Evolutionary conservation across 768 basidiomycete species (phyloP).

Genomic region (Naganishia friedmannii): DNA sequence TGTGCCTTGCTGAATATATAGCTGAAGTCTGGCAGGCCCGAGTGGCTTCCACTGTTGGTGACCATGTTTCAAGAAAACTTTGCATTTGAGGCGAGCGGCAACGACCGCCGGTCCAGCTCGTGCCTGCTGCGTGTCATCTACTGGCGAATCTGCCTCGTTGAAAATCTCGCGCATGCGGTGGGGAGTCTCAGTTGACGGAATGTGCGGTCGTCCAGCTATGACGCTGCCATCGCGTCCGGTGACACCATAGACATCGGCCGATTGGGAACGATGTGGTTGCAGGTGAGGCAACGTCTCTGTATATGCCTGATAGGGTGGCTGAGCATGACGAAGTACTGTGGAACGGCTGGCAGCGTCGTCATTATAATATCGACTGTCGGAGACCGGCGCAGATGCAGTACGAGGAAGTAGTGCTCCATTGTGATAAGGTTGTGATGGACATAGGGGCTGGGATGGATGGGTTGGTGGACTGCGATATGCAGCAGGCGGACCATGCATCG

Average conservation of each 20-base stretch:
- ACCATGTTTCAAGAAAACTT: slow-evolving; percentile 90
- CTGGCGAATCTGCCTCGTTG: slow-evolving; percentile 43
- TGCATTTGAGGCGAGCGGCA: slow-evolving; percentile 93
- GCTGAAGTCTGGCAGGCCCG: slow-evolving; percentile 77
- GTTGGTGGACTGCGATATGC: not conserved
- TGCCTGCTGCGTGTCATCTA: slow-evolving; percentile 23
- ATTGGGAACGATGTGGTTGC: not conserved
- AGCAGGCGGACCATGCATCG: slow-evolving; percentile 25
- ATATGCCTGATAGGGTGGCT: not conserved
- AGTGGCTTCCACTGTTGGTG: slow-evolving; percentile 95
- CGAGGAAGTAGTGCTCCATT: slow-evolving; percentile 19
- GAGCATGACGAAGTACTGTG: not conserved
- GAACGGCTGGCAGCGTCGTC: not conserved
- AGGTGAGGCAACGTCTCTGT: not conserved
- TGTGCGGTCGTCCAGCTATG: not conserved
- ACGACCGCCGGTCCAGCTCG: slow-evolving; percentile 62
- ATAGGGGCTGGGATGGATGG: slow-evolving; percentile 35
- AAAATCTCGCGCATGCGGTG: slow-evolving; percentile 20
- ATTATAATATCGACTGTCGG: not conserved
- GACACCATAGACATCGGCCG: not conserved
- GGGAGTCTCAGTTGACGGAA: slow-evolving; percentile 9
- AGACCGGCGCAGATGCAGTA: slow-evolving; percentile 21
- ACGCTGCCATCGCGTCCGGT: not conserved
- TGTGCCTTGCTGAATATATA: slow-evolving; percentile 79
- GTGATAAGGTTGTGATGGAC: slow-evolving; percentile 14